Base-by-base conservation (phyloP, 2,329 filamentous ascomycete species). In the Epichloe uncinata region DNA sequence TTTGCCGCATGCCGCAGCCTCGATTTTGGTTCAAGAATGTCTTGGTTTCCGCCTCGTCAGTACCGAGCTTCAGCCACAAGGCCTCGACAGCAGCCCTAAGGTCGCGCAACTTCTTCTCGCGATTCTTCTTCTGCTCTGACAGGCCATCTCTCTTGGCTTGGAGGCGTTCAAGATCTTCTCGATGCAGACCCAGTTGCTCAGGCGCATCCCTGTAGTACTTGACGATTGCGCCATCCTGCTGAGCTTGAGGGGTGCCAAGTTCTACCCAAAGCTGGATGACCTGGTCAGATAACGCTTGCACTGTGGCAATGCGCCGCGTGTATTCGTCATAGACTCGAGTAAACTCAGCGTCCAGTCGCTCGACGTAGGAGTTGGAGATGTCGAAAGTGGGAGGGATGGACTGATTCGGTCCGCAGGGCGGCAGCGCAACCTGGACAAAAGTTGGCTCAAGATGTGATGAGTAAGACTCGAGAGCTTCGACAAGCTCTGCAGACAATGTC, bases 301-400 rank as follows among this genome's bases (percentile, higher is more conserved):
- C 89, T 0, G 79, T 80, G 33, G 78, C 77, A 42, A 95, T 75
- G 45, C 93, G 86, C 56, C 82, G 85, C 42, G 84, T 88, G 68
- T 97, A 98, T 70, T 98, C 94, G 61, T 97, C 89, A 67, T 97
- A 97, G 18, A 98, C 87, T 53, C 89, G 81, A 11, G 87, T 88
- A 63, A 97, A 98, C 67, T 98, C 93, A 49, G 78, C 75, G 63
- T 98, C 91, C 18, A 98, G 78, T 51, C 84, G 82, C 54, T 86
- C 80, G 48, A 96, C 86, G 61, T 97, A 98, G 4, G 84, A 76
- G 0, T 87, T 82, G 0, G 91, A 96, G n/a, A 98, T 80, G 60
- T 97, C 90, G 65, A 98, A 97, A 48, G 77, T 85, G 3, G 88
- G 80, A 1, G 90, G 80, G 38, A 95, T 75, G 12, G 82, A 82